Conservation (phyloP, 495 filamentous ascomycete species). For the Cenococcum geophilum region DNA sequence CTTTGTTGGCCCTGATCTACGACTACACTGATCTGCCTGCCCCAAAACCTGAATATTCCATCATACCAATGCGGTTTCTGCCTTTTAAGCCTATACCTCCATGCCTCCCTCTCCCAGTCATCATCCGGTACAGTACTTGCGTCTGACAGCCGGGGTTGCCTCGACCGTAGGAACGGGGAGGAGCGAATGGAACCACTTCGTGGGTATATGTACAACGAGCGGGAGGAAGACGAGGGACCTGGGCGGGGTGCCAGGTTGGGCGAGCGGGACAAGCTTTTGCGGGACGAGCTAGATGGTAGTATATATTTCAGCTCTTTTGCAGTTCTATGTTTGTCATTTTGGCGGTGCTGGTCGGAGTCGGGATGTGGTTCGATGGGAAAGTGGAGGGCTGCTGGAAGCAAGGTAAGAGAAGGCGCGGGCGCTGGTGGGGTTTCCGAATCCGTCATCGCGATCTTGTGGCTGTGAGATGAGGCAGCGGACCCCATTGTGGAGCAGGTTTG, state of each 20-base stretch:
- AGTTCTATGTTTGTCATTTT: conserved; percentile 14
- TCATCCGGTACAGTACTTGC: conserved; percentile 15
- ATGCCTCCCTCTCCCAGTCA: conserved; percentile 8
- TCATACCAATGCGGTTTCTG: conserved; percentile 32
- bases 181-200: background rate
- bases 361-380: conserved; percentile 12
- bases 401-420: conserved; percentile 10
- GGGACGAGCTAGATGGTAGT: conserved; percentile 1
- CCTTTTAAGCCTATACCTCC: conserved; percentile 22
- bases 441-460: background rate
- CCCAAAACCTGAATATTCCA: conserved; percentile 41
- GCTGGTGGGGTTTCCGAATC: conserved; percentile 2
- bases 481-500: background rate
- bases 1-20: conserved; percentile 43
- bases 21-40: conserved; percentile 41
- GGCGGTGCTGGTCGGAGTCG: conserved; percentile 20
- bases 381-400: conserved; percentile 17
- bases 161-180: background rate
- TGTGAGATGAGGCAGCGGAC: background rate
- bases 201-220: background rate
- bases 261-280: background rate
- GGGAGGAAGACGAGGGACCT: background rate
- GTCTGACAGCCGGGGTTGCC: background rate
- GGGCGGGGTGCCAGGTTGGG: background rate
- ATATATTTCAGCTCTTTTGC: conserved; percentile 22